These are phyloP conservation scores for Fusarium sp. DNA, from an alignment of 2,329 filamentous ascomycete genomes.

Conservation along the genomic window DNA sequence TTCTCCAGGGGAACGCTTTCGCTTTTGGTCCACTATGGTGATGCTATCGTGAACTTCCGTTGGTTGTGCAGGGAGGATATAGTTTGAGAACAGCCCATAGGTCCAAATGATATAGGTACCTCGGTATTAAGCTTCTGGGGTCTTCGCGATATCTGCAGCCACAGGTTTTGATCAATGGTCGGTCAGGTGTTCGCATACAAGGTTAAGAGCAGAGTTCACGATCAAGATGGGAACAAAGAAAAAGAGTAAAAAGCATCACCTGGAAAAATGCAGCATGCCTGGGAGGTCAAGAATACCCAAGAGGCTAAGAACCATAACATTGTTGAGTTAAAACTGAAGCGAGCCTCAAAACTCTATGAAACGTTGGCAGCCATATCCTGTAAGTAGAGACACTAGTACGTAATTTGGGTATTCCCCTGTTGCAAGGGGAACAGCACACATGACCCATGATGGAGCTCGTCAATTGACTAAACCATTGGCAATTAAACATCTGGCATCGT, in stretches of 20 bases:
- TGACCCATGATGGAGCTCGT: slow-evolving; percentile 42
- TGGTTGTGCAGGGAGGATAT: not conserved
- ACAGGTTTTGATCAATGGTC: not conserved
- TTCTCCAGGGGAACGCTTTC: not conserved
- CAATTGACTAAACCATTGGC: slow-evolving; percentile 37
- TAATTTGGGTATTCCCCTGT: slow-evolving; percentile 39
- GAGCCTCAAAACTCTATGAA: slow-evolving; percentile 16
- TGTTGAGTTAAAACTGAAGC: slow-evolving; percentile 19
- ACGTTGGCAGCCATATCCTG: slow-evolving; percentile 12
- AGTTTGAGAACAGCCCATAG: not conserved
- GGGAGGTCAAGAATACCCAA: not conserved
- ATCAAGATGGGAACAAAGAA: not conserved
- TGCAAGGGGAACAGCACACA: slow-evolving; percentile 37
- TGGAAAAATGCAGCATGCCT: not conserved
- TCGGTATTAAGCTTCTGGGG: not conserved
- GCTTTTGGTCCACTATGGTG: not conserved
- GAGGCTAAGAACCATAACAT: not conserved
- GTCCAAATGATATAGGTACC: not conserved
- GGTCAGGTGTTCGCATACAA: not conserved
- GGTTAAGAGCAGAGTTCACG: not conserved
- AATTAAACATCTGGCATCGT: slow-evolving; percentile 46
- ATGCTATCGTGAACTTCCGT: not conserved
- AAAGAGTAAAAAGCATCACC: not conserved
- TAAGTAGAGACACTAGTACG: slow-evolving; percentile 41
- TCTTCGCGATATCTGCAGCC: not conserved